Base-by-base conservation (phyloP, 2,329 filamentous ascomycete genomes). In the Clarireedia sp. region DNA sequence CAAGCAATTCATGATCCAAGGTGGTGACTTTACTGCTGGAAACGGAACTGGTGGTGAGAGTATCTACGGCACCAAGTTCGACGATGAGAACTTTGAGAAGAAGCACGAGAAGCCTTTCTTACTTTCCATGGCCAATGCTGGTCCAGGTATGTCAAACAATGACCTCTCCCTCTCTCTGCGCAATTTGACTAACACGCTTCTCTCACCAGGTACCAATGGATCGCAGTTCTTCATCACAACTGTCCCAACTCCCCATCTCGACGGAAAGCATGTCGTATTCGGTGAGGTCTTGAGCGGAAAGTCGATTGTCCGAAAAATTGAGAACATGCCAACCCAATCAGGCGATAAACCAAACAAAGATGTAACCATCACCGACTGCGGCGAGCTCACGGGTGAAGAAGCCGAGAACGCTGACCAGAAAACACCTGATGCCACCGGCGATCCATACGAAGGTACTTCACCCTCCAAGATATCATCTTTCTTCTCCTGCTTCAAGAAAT, bases 1-100 rank as follows among this genome's bases (percentile, higher is more conserved):
- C 77, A 96, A 96, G 79, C 82, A 89, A 67, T 99, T 99, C 75
- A 97, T 99, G 92, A 94, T 96, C 68, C 88, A 96, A 76, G 91
- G 94, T 69, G 92, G 94, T 73, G 94, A 97, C 73, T 99, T 99
- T 72, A 99, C 92, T 48, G 85, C 83, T 54, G 90, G 90, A 70
- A 92, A 97, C 70, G 94, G 92, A 62, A 97, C 92, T 24, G 92
- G 92, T 62, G 92, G 92, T 68, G 94, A 97, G 76, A 94, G 88
- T 61, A 97, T 99, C 72, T 99, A 97, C 70, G 92, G 92, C 68
- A 87, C 87, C 71, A 97, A 96, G 76, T 99, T 99, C 67, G 88
- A 89, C 66, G 92, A 99, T 67, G 92, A 99, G 80, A 95, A 95
- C 72, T 97, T 99, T 69, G 81, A 89, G 53, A 75, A 86, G 69